Evolutionary conservation across 352 stramenopile species (phyloP).

Genomic region (Pythium vanterpoolii): DNA sequence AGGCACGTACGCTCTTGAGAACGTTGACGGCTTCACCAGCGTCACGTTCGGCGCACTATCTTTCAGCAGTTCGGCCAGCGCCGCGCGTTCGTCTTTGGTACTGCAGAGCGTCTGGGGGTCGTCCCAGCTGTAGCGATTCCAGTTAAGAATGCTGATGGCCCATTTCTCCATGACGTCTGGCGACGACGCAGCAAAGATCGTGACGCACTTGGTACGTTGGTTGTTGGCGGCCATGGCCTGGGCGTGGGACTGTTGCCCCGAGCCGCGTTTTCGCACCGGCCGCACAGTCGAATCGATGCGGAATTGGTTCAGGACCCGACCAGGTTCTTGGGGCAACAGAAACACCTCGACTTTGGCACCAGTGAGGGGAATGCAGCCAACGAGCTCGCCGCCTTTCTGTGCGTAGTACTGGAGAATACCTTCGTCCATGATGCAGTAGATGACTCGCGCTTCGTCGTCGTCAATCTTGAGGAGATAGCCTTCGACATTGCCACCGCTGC

Average conservation of each 20-base stretch:
- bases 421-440: constrained; percentile 87
- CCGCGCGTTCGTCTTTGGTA: constrained; percentile 61
- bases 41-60: constrained; percentile 19
- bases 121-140: constrained; percentile 85
- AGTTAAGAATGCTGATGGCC: constrained; percentile 79
- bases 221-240: constrained; percentile 21
- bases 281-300: constrained; percentile 46
- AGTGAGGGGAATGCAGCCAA: constrained; percentile 64
- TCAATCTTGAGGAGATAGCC: constrained; percentile 80
- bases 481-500: constrained; percentile 69
- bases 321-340: constrained; percentile 49
- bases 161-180: constrained; percentile 60
- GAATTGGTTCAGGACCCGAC: constrained; percentile 54
- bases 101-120: constrained; percentile 75
- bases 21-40: constrained; percentile 25
- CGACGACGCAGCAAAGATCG: constrained; percentile 53
- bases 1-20: constrained; percentile 28
- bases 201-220: constrained; percentile 23
- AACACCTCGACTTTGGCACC: constrained; percentile 76
- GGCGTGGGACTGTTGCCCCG: constrained; percentile 5
- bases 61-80: constrained; percentile 41
- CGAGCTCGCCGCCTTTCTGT: constrained; percentile 55
- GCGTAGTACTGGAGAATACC: constrained; percentile 80
- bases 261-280: constrained; percentile 28
- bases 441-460: constrained; percentile 45